These are phyloP conservation scores for Starmerella sp. DNA, from an alignment of 805 yeast species.

Conservation along the genomic window DNA sequence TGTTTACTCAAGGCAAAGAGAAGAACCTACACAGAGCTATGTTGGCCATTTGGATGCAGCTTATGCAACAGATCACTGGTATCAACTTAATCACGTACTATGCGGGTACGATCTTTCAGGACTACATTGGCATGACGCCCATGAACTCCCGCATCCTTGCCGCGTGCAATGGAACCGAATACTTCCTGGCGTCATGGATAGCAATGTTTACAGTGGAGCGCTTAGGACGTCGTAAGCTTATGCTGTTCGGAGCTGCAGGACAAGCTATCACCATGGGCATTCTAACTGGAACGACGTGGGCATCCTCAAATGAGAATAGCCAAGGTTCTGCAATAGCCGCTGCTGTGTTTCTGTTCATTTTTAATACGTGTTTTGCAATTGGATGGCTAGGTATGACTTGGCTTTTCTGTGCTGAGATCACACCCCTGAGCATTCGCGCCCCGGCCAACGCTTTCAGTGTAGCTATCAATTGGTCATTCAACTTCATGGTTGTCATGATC, in stretches of 20 bases:
- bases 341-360: conserved; percentile 47
- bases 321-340: conserved; percentile 46
- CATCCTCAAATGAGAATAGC: conserved; percentile 25
- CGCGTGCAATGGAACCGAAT: conserved; percentile 37
- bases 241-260: conserved; percentile 29
- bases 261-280: conserved; percentile 32
- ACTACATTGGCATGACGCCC: conserved; percentile 37
- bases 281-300: conserved; percentile 29
- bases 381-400: conserved; percentile 47
- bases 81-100: conserved; percentile 49
- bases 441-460: conserved; percentile 52
- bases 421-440: conserved; percentile 46
- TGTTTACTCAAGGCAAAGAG: conserved; percentile 20
- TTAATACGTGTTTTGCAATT: conserved; percentile 43
- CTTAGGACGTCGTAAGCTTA: conserved; percentile 39
- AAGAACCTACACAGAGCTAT: conserved; percentile 21
- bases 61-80: conserved; percentile 34
- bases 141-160: conserved; percentile 36
- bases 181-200: conserved; percentile 33
- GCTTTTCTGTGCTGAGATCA: conserved; percentile 52
- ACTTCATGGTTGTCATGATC: conserved; percentile 52
- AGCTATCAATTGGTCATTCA: conserved; percentile 53
- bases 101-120: conserved; percentile 44
- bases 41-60: conserved; percentile 33
- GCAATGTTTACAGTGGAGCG: conserved; percentile 45